phyloP scores from a whole-genome alignment of 257 asterid genomes.

The Asclepias syriaca region DNA sequence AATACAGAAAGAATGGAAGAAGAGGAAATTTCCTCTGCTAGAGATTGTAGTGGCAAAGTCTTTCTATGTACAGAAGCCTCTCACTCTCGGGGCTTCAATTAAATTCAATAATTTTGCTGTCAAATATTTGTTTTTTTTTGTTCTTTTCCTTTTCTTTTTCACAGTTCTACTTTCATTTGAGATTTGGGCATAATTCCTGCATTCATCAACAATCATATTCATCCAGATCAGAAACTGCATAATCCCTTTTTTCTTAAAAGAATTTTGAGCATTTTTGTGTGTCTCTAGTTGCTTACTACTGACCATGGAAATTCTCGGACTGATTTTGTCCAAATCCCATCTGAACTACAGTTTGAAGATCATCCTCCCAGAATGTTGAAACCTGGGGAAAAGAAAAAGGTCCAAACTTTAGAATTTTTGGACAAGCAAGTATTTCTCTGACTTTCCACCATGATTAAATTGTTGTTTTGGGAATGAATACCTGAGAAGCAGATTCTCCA shows the following conservation, averaged over 20 bases:
- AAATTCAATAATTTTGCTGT: conserved; percentile 34
- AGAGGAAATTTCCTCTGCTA: conserved; percentile 11
- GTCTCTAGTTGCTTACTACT: conserved; percentile 25
- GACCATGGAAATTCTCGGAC: conserved; percentile 55
- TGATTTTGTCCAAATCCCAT: conserved; percentile 75
- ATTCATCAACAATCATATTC: conserved; percentile 6
- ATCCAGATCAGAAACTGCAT: not conserved
- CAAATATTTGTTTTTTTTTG: not conserved
- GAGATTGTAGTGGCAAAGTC: conserved; percentile 16
- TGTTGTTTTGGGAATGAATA: conserved; percentile 17
- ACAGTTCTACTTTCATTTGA: conserved; percentile 68
- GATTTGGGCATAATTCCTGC: conserved; percentile 46
- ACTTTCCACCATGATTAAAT: not conserved
- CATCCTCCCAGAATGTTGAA: conserved; percentile 71
- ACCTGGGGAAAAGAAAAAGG: conserved; percentile 32
- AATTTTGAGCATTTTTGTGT: not conserved
- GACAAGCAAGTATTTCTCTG: not conserved
- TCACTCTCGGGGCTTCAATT: conserved; percentile 68
- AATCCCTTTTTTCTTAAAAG: not conserved
- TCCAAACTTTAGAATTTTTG: not conserved
- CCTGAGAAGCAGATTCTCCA: conserved; percentile 54
- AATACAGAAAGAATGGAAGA: conserved; percentile 1
- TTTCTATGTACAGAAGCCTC: conserved; percentile 79
- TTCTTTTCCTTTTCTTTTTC: conserved; percentile 12
- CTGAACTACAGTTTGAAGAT: conserved; percentile 74